Percentiles rank a stretch among this genome's conserved stretches.
Conservation (phyloP, 345 rosid genomes). For the Combretum micranthum region DNA sequence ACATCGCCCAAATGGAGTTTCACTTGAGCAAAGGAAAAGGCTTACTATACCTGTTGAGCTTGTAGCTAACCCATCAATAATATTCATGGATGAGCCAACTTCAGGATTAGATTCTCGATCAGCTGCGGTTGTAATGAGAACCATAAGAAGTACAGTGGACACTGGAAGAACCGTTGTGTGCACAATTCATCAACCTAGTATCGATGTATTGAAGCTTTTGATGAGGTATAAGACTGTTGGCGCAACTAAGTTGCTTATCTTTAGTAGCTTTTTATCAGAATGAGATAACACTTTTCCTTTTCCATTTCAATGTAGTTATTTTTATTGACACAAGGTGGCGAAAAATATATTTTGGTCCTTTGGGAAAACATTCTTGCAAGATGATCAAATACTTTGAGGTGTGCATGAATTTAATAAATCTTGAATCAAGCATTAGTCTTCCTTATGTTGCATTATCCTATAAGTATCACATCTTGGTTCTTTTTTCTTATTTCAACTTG, state of each 20-base stretch:
- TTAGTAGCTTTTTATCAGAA: not conserved
- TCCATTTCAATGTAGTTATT: conserved; percentile 3
- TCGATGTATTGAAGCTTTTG: conserved; percentile 10
- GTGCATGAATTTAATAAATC: not conserved
- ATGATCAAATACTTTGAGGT: conserved; percentile 16
- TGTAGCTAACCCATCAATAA: conserved; percentile 19
- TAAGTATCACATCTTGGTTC: not conserved
- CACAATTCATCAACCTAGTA: conserved; percentile 17
- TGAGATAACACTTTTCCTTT: not conserved
- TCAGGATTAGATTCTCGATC: conserved; percentile 23
- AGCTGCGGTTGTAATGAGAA: conserved; percentile 21
- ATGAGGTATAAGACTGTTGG: conserved; percentile 7
- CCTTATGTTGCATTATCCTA: not conserved
- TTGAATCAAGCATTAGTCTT: not conserved
- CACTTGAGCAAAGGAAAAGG: conserved; percentile 21
- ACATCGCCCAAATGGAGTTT: conserved; percentile 11
- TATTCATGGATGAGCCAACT: conserved; percentile 27
- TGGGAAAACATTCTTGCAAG: conserved; percentile 8
- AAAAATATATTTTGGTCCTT: conserved; percentile 14
- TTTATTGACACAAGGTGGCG: conserved; percentile 12
- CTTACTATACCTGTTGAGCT: conserved; percentile 22
- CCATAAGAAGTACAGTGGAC: conserved; percentile 8
- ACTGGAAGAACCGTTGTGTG: conserved; percentile 12
- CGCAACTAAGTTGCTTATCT: not conserved
- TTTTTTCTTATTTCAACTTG: not conserved